Evolutionary conservation across 2,329 filamentous ascomycete species (phyloP).

Genomic region (Byssochlamys sp.): DNA sequence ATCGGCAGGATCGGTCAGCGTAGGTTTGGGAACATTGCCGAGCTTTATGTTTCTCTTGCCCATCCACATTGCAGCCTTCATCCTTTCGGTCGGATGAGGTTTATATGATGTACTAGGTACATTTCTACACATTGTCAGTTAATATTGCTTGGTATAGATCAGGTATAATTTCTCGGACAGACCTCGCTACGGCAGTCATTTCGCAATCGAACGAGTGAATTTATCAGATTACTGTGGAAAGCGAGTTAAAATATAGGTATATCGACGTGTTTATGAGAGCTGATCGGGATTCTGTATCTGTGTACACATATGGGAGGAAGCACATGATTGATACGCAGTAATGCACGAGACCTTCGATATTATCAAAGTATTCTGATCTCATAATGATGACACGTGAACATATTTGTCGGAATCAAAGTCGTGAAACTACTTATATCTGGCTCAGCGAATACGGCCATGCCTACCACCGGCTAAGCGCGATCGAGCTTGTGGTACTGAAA

Average conservation of each 20-base stretch:
- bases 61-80: constrained; percentile 23
- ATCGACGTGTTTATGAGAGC: too few species aligned
- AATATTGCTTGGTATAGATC: not conserved
- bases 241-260: too few species aligned
- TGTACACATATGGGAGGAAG: not conserved
- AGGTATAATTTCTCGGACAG: not conserved
- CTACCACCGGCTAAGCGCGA: not conserved
- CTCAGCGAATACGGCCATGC: not conserved
- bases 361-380: not conserved
- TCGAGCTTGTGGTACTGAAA: not conserved
- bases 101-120: constrained; percentile 12
- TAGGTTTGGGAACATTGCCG: constrained; percentile 24
- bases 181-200: not conserved
- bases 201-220: not conserved
- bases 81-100: constrained; percentile 18
- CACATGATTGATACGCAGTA: not conserved
- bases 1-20: constrained; percentile 22
- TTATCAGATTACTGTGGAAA: not conserved
- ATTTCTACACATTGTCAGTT: not conserved
- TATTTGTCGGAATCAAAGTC: not conserved
- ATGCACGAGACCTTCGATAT: not conserved
- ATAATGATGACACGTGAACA: not conserved
- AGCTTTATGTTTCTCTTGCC: constrained; percentile 20
- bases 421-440: not conserved
- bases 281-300: not conserved